Conservation (phyloP, 768 basidiomycete species). For the Vararia minispora region DNA sequence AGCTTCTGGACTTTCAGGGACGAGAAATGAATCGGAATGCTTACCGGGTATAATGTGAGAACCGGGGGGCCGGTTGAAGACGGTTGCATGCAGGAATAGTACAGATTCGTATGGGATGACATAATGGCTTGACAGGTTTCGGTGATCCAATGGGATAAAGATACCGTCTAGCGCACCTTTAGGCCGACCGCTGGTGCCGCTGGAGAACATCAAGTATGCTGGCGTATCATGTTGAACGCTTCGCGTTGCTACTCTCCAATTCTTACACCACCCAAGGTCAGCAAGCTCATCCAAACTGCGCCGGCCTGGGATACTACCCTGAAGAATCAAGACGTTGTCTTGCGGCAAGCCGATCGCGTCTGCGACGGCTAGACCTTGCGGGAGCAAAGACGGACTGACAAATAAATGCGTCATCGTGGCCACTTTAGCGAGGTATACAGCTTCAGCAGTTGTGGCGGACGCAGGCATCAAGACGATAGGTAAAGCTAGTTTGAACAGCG, state of each 20-base stretch:
- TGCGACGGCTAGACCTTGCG: constrained; percentile 28
- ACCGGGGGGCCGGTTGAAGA: constrained; percentile 24
- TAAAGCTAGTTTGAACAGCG: constrained; percentile 35
- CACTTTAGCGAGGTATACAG: constrained; percentile 36
- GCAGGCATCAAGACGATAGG: constrained; percentile 45
- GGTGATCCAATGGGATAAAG: no score
- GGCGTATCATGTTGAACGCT: constrained; percentile 40
- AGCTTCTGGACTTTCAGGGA: background rate
- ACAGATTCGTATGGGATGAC: constrained; percentile 58
- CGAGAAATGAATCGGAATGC: constrained; percentile 8
- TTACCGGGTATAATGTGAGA: constrained; percentile 28
- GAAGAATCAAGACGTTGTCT: constrained; percentile 37
- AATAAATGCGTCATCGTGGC: constrained; percentile 43
- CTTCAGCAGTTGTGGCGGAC: constrained; percentile 45
- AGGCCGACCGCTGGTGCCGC: constrained; percentile 66
- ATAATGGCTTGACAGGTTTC: constrained; percentile 40
- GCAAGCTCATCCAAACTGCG: constrained; percentile 36
- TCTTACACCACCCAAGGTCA: constrained; percentile 25
- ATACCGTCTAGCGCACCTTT: no score
- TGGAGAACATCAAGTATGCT: constrained; percentile 66
- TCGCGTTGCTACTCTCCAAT: constrained; percentile 30
- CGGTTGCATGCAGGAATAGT: constrained; percentile 21
- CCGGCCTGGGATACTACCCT: constrained; percentile 29
- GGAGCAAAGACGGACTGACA: constrained; percentile 34
- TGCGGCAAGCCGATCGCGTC: constrained; percentile 23